Percentiles rank a stretch among this genome's conserved stretches.
These are phyloP conservation scores for Exophiala viscosa DNA, from an alignment of 2,329 filamentous ascomycete genomes.

Conservation along the genomic window DNA sequence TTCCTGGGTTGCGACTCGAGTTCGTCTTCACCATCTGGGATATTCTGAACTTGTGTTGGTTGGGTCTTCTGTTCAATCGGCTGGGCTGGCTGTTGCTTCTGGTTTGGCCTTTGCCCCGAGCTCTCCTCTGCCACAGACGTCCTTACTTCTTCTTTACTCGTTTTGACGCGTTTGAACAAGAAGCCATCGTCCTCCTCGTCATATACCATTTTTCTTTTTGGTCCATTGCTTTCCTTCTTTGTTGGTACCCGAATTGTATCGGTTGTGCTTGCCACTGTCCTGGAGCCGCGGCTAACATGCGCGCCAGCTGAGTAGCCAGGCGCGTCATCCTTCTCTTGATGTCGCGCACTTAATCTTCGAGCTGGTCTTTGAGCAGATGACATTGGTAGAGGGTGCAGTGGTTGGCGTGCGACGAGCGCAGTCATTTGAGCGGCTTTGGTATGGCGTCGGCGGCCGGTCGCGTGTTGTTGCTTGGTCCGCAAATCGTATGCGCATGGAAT, in stretches of 20 bases:
- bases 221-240: constrained; percentile 28
- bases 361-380: constrained; percentile 28
- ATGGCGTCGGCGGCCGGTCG: not conserved
- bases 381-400: constrained; percentile 33
- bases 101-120: too few species aligned
- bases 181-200: constrained; percentile 78
- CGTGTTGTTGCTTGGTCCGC: not conserved
- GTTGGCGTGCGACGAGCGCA: constrained; percentile 32
- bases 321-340: constrained; percentile 36
- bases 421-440: constrained; percentile 28
- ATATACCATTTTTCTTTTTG: constrained; percentile 51
- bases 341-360: constrained; percentile 34
- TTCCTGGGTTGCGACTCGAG: constrained; percentile 30
- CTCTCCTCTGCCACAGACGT: constrained; percentile 10
- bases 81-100: constrained; percentile 29
- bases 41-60: constrained; percentile 33
- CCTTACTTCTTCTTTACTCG: constrained; percentile 49
- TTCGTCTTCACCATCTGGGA: constrained; percentile 30
- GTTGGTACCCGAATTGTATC: constrained; percentile 24
- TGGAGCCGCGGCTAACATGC: constrained; percentile 13
- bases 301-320: constrained; percentile 15
- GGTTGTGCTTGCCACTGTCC: constrained; percentile 18
- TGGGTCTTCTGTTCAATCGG: constrained; percentile 15
- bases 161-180: constrained; percentile 66
- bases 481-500: not conserved